Base-by-base conservation (phyloP, 2,329 filamentous ascomycete genomes). In the Trichoderma guizhouense region DNA sequence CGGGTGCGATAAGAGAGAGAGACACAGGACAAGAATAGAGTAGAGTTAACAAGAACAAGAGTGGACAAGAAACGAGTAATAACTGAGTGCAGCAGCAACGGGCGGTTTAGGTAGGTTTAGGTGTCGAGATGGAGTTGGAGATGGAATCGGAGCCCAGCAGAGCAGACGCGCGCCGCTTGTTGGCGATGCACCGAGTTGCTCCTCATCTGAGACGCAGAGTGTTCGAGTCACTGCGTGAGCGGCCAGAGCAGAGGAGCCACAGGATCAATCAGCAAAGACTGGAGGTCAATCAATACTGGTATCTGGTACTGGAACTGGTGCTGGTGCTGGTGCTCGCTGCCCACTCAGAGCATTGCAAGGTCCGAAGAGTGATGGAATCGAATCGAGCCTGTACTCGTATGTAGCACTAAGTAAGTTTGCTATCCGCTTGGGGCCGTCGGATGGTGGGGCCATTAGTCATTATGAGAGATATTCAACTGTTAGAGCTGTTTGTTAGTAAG, bases 121-220 rank as follows among this genome's bases (percentile, higher is more conserved):
- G 47, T 53, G 47, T 53, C 21, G 47, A 24, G n/a, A 24, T 53
- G n/a, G 36, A 43, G 39, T n/a, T 43, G 39, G 39, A 43, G 39
- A 43, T 43, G 39, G 39, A 43, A 7, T 14, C 21, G n/a, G 36
- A 55, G 63, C 63, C 53, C 61, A 57, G 67, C 71, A 43, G 36
- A 57, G 60, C 70, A 72, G 63, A 63, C 71, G 63, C 64, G 64
- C 63, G 71, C 71, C 71, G 64, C 57, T 68, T 32, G 64, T 69
- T 72, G 71, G 71, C 64, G 60, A 72, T 72, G 71, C 57, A 68
- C 71, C 36, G 28, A 26, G 47, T 62, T 39, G 51, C 63, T 72
- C 71, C 47, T 68, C 62, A 69, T 60, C 58, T 69, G 64, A 47
- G 64, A 62, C 21, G 21, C 18, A 39, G 24, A 53, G 36, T 12